Conservation (phyloP, 805 yeast species). For the Candida coleopterorum region DNA sequence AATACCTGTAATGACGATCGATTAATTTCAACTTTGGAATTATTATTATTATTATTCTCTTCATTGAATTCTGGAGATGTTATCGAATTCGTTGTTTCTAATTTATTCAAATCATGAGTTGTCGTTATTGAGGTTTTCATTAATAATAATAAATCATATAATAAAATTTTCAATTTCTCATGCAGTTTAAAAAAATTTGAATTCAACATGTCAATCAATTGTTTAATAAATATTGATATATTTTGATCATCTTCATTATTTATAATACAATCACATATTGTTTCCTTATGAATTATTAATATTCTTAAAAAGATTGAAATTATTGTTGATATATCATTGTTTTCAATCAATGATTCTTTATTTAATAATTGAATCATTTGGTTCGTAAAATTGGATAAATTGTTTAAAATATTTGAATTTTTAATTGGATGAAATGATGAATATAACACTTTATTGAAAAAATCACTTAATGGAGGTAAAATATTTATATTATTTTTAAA, state of each 20-base stretch:
- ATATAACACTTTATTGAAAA: slow-evolving; percentile 44
- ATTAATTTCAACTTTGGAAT: no score
- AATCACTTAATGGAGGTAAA: slow-evolving; percentile 38
- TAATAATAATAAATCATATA: slow-evolving; percentile 56
- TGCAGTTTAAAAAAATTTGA: slow-evolving; percentile 36
- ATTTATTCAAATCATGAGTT: slow-evolving; percentile 7
- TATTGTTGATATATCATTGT: slow-evolving; percentile 18
- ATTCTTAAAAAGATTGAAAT: slow-evolving; percentile 50
- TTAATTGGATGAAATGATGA: slow-evolving; percentile 20
- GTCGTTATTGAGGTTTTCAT: slow-evolving; percentile 39
- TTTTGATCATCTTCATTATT: slow-evolving; percentile 33
- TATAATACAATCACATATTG: slow-evolving; percentile 42
- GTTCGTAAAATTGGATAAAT: slow-evolving; percentile 17
- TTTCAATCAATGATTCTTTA: slow-evolving; percentile 3
- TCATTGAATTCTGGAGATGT: slow-evolving; percentile 5
- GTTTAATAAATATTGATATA: slow-evolving; percentile 40
- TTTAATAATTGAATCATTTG: slow-evolving; percentile 15
- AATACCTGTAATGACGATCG: slow-evolving; percentile 10
- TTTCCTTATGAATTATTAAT: slow-evolving; percentile 52
- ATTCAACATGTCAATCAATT: slow-evolving; percentile 43
- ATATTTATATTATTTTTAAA: slow-evolving; percentile 16
- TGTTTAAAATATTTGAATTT: slow-evolving; percentile 17
- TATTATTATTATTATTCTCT: not conserved
- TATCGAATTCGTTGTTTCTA: no score
- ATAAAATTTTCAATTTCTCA: slow-evolving; percentile 49